Evolutionary conservation across 2,329 filamentous ascomycete genomes (phyloP).

Genomic region (Cercospora citrullina): DNA sequence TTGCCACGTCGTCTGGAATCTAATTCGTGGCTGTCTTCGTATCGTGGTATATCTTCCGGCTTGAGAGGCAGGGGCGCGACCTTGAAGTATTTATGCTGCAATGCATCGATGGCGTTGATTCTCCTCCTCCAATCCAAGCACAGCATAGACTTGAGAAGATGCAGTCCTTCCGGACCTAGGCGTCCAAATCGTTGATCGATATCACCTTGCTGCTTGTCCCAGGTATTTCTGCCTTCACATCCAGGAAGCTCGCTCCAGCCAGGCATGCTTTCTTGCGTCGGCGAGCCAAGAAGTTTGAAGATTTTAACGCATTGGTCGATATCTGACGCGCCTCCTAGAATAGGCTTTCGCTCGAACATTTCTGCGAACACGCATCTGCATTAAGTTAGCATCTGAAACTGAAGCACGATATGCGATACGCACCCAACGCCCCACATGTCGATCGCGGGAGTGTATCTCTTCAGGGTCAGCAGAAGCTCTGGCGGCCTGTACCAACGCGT

Average conservation of each 20-base stretch:
- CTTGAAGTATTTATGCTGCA: slow-evolving; percentile 90
- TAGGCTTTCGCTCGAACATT: slow-evolving; percentile 93
- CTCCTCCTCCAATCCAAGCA: slow-evolving; percentile 85
- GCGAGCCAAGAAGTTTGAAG: slow-evolving; percentile 87
- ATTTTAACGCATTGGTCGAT: slow-evolving; percentile 88
- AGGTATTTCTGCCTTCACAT: slow-evolving; percentile 70
- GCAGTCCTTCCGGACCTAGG: slow-evolving; percentile 65
- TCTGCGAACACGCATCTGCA: slow-evolving; percentile 92
- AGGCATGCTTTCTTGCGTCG: slow-evolving; percentile 88
- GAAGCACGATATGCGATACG: slow-evolving; percentile 37
- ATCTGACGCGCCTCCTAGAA: slow-evolving; percentile 86
- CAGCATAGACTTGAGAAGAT: slow-evolving; percentile 77
- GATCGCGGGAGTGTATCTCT: slow-evolving; percentile 93
- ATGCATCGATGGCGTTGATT: slow-evolving; percentile 89
- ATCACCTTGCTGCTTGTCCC: slow-evolving; percentile 61
- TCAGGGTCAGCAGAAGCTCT: slow-evolving; percentile 82
- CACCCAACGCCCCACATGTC: slow-evolving; percentile 98
- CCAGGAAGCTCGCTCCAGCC: slow-evolving; percentile 83
- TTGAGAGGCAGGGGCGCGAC: slow-evolving; percentile 73
- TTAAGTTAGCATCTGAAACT: slow-evolving; percentile 28
- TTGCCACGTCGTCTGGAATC: slow-evolving; percentile 76
- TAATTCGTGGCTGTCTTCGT: slow-evolving; percentile 95
- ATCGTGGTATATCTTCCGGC: slow-evolving; percentile 83
- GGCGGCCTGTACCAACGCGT: slow-evolving; percentile 97
- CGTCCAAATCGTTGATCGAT: slow-evolving; percentile 69